Percentiles rank a stretch among this genome's conserved stretches.
Evolutionary conservation across 345 rosid species (phyloP).

Genomic region (Aethionema arabicum): DNA sequence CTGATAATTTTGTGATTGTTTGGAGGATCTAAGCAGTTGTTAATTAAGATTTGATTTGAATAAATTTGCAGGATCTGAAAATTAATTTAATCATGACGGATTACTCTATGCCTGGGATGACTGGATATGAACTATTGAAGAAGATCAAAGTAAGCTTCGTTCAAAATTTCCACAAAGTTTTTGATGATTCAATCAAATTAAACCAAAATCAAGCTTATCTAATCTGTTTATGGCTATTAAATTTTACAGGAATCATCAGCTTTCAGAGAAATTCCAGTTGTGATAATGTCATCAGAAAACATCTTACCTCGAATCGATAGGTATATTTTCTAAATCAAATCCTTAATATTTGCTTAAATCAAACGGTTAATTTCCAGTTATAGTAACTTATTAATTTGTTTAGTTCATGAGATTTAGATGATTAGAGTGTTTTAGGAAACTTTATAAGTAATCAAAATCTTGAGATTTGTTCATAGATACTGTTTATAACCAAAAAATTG

Average conservation of each 20-base stretch:
- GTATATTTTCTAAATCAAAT: slow-evolving; percentile 33
- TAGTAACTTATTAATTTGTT: slow-evolving; percentile 13
- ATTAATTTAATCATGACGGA: slow-evolving; percentile 78
- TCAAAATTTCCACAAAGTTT: neutral
- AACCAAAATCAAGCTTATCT: neutral
- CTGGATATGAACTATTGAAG: slow-evolving; percentile 75
- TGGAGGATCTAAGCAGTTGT: neutral
- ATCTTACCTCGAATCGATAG: slow-evolving; percentile 71
- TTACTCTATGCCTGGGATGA: slow-evolving; percentile 89
- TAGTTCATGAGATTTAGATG: slow-evolving; percentile 23
- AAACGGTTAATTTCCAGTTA: slow-evolving; percentile 6
- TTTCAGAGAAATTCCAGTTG: slow-evolving; percentile 77
- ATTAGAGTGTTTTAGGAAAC: slow-evolving; percentile 24
- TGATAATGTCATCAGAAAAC: slow-evolving; percentile 87
- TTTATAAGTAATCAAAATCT: slow-evolving; percentile 19
- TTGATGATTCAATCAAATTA: neutral
- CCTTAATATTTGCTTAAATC: slow-evolving; percentile 1
- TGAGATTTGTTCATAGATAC: slow-evolving; percentile 4
- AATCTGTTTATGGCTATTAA: slow-evolving; percentile 11
- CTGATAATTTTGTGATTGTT: neutral
- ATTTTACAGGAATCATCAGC: slow-evolving; percentile 62
- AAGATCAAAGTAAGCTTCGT: slow-evolving; percentile 58
- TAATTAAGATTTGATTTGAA: neutral
- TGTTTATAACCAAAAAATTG: slow-evolving; percentile 19
- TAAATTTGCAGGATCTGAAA: slow-evolving; percentile 41